Evolutionary conservation across 345 rosid species (phyloP).

Genomic region (Psidium guajava): DNA sequence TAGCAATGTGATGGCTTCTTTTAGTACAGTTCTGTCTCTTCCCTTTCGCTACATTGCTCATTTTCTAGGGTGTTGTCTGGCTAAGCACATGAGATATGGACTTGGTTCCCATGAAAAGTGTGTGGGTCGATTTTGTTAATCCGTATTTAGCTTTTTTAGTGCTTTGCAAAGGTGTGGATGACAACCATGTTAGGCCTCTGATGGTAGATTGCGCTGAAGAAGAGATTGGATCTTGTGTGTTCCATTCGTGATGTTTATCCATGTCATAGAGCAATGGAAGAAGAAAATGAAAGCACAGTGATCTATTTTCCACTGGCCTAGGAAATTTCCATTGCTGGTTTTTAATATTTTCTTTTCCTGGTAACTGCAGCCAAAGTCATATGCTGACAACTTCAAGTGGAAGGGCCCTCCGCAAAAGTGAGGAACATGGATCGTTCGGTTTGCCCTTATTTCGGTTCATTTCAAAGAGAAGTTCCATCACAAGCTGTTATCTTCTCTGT

Average conservation of each 20-base stretch:
- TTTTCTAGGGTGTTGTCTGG: background rate
- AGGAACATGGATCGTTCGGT: conserved; percentile 12
- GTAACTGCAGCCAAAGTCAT: conserved; percentile 47
- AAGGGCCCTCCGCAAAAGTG: conserved; percentile 49
- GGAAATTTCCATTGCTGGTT: background rate
- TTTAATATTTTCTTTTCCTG: background rate
- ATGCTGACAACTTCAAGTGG: conserved; percentile 96
- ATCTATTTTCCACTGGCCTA: background rate
- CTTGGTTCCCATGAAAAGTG: background rate
- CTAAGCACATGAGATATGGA: background rate
- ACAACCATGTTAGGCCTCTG: background rate
- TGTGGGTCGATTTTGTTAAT: background rate
- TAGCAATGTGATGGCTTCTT: background rate
- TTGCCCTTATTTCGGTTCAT: background rate
- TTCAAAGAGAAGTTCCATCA: background rate
- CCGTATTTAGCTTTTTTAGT: background rate
- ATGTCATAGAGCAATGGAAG: background rate
- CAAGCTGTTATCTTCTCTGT: background rate
- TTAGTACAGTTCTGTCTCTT: background rate
- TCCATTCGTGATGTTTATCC: background rate
- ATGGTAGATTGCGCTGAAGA: background rate
- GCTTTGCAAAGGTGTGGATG: background rate
- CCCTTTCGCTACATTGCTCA: background rate
- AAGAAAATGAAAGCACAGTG: background rate
- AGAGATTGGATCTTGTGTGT: background rate